Conservation (phyloP, 1,284 basidiomycete species). For the Coniferiporia weirii region DNA sequence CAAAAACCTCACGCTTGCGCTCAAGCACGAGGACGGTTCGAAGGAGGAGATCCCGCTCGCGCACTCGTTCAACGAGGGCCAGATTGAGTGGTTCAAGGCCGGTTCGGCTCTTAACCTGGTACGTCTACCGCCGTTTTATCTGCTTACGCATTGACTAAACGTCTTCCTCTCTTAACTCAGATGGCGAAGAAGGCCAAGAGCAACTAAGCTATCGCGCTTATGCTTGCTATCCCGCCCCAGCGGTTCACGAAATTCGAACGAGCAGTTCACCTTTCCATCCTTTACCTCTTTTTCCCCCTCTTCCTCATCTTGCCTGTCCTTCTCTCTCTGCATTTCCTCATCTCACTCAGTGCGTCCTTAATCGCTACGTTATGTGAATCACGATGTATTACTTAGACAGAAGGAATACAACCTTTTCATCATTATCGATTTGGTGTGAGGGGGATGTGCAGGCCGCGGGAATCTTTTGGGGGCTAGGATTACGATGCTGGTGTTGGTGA, state of each 20-base stretch:
- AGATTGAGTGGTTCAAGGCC: conserved; percentile 94
- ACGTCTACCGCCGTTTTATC: neutral
- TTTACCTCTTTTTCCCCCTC: neutral
- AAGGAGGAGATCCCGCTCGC: conserved; percentile 69
- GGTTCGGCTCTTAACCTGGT: conserved; percentile 84
- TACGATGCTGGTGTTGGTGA: too few species aligned
- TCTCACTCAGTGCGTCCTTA: neutral
- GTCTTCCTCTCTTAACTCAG: conserved; percentile 23
- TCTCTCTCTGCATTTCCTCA: neutral
- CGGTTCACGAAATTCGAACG: neutral
- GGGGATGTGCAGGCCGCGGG: too few species aligned
- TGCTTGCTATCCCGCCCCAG: too few species aligned
- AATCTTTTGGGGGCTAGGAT: too few species aligned
- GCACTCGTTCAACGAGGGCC: conserved; percentile 83
- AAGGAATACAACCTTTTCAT: neutral
- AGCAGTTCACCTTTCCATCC: neutral
- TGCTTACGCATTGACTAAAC: neutral
- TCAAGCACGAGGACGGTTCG: conserved; percentile 80
- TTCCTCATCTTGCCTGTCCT: neutral
- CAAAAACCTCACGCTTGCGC: conserved; percentile 77
- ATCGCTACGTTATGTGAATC: neutral
- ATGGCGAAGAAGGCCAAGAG: conserved; percentile 53
- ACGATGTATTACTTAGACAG: neutral
- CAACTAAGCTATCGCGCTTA: conserved; percentile 12
- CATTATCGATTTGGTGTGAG: too few species aligned